phyloP scores from a whole-genome alignment of 2,329 filamentous ascomycete species.

The Alternaria dauci region DNA sequence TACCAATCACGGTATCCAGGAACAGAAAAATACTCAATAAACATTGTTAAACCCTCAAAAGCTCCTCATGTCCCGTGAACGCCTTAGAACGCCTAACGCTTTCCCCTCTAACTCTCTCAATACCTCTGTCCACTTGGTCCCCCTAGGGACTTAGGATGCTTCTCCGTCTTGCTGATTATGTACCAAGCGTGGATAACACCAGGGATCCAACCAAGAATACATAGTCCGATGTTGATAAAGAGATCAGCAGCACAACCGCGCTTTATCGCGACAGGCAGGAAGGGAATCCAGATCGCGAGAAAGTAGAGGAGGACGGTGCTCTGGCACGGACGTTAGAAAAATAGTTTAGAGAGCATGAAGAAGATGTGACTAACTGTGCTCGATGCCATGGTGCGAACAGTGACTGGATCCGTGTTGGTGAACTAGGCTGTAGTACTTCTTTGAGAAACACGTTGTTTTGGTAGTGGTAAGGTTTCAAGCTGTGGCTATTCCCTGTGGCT shows the following conservation, averaged over 20 bases:
- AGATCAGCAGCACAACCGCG: slow-evolving; percentile 52
- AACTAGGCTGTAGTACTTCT: neutral
- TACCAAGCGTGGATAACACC: slow-evolving; percentile 43
- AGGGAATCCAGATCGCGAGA: slow-evolving; percentile 48
- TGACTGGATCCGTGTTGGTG: neutral
- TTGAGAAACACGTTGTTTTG: neutral
- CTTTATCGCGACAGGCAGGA: slow-evolving; percentile 52
- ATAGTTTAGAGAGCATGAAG: neutral
- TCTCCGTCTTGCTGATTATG: slow-evolving; percentile 33
- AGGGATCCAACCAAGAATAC: slow-evolving; percentile 47
- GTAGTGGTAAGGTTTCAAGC: neutral
- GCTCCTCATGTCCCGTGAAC: too few relatives aligned
- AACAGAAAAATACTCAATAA: neutral
- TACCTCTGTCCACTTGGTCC: neutral
- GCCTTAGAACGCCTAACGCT: neutral
- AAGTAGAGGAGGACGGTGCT: slow-evolving; percentile 41
- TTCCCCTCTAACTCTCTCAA: neutral
- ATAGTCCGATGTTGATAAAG: slow-evolving; percentile 53
- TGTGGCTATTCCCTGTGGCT: neutral
- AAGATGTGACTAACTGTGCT: slow-evolving; percentile 15
- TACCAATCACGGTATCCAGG: neutral
- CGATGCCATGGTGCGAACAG: slow-evolving; percentile 15
- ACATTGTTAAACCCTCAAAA: too few relatives aligned
- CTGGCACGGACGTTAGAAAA: slow-evolving; percentile 15
- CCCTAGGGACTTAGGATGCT: neutral